These are phyloP conservation scores for Coniochaeta sp. DNA, from an alignment of 2,329 filamentous ascomycete species.

Conservation along the genomic window DNA sequence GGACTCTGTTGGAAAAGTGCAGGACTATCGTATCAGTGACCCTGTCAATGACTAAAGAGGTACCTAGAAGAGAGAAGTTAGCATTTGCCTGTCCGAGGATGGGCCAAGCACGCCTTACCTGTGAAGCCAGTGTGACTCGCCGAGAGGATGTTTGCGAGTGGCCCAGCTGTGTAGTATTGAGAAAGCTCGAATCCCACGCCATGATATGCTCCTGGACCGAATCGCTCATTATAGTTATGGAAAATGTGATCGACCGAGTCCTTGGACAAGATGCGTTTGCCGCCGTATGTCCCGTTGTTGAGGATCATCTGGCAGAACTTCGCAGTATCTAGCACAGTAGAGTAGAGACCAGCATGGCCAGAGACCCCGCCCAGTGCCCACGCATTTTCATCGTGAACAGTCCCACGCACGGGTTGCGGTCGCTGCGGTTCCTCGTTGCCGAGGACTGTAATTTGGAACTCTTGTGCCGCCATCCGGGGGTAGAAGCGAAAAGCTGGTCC, in stretches of 20 bases:
- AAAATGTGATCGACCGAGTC: conserved; percentile 24
- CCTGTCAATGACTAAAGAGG: conserved; percentile 16
- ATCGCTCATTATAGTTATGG: conserved; percentile 22
- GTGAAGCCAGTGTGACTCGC: conserved; percentile 19
- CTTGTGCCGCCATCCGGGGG: conserved; percentile 20
- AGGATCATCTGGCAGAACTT: conserved; percentile 27
- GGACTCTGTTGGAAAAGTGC: conserved; percentile 14
- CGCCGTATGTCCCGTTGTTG: conserved; percentile 27
- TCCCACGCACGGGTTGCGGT: conserved; percentile 28
- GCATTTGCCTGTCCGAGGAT: too few relatives aligned
- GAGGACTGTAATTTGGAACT: conserved; percentile 23
- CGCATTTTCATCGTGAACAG: conserved; percentile 28
- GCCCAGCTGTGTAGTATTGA: conserved; percentile 23
- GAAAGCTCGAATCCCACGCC: conserved; percentile 24
- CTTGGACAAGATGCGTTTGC: conserved; percentile 18
- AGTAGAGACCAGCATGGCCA: conserved; percentile 28
- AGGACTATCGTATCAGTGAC: conserved; percentile 12
- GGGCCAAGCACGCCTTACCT: too few relatives aligned
- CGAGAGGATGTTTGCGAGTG: conserved; percentile 15
- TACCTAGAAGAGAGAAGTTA: too few relatives aligned
- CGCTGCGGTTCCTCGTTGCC: conserved; percentile 22
- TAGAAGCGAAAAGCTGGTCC: conserved; percentile 16
- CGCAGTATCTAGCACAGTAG: conserved; percentile 22
- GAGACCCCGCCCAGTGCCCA: conserved; percentile 25
- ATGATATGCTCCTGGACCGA: conserved; percentile 17